Base-by-base conservation (phyloP, 192 early-diverging fungal genomes). In the Gryganskiella cystojenkinii region DNA sequence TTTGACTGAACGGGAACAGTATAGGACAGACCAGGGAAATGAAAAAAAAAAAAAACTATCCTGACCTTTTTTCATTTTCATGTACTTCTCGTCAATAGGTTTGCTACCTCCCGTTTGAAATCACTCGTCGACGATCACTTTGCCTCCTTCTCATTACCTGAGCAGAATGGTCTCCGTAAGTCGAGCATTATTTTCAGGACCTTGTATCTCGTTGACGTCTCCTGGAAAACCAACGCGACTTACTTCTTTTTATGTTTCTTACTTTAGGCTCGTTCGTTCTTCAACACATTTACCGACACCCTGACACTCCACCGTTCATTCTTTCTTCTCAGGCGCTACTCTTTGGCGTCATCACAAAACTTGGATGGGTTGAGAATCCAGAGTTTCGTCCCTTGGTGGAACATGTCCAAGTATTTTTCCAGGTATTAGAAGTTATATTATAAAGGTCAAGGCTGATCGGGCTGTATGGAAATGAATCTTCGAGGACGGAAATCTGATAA, bases 331-430 rank as follows among this genome's bases (percentile, higher is more conserved):
- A 91, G 19, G 85, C 86, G 3, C 81, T 86, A 59, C 73, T 94
- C 3, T 86, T 92, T 61, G 76, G 87, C 3, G 50, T 87, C 19
- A 80, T 94, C 19, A 90, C 90, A 34, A 90, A 89, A 57, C 52
- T 92, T 3, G 91, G 90, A n/a, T 94, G 93, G 92, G 81, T 88
- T 24, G 92, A 92, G 35, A 66, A 83, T 9, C 83, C 86, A 34
- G 86, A 87, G 51, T 94, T 93, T 58, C 83, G 80, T 42, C 67
- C 83, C 13, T 60, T 90, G 4, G 43, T 85, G 28, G 68, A 82
- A 30, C 83, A 86, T 17, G 59, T 90, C n/a, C 60, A 83, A 33
- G 83, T 88, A 34, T 90, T 89, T 49, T 80, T 90, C 22, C 82
- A 87, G 74, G 88, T 88, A 84, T 54, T n/a, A n/a, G n/a, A n/a